Evolutionary conservation across 176 grass and related monocot species (phyloP), one percentile per base, ranked within the genome.

Genomic region (Triticum monococcum): DNA sequence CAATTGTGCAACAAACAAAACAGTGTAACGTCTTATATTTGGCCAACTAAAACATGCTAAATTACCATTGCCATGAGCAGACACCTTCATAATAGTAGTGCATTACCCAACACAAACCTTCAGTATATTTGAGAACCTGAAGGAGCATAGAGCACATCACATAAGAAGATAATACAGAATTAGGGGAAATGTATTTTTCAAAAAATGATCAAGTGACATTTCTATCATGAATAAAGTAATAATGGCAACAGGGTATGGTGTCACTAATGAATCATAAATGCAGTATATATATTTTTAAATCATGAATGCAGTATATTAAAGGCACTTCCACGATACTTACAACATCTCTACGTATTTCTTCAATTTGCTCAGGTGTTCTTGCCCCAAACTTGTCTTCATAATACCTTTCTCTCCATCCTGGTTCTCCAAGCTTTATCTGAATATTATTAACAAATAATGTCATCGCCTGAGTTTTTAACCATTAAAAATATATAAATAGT

Each of bases 81-180:
- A 98, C 96, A 64, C 96, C 96, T 90, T 98, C 96, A 63, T 95
- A 95, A 72, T 95, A 98, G 86, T 95, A 98, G 68, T 95, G 96
- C 96, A 98, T 98, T 50, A 98, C 93, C 96, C 96, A 98, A 79
- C 96, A 98, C 76, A 98, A 78, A 52, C 96, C 96, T 98, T 98
- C 93, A 32, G 93, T 88, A 63, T 95, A 98, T 88, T 90, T 95
- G 40, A 87, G 84, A 66, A 94, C 93, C 89, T 91, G 81, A 68
- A 86, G 75, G 77, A 76, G 37, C 10, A 84, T 36, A 64, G n/a
- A 22, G 37, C 17, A 69, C 45, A 76, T 77, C 64, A 77, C 25
- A 64, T 25, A 83, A 80, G 45, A 48, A 46, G 43, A 74, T 82
- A n/a, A 78, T 41, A 59, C 62, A 52, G 4, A 11, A 26, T 62